A percentile compares a stretch with the other conserved stretches of the same genome.
phyloP scores from a whole-genome alignment of 305 asterid species.

The Fraxinus greggii region DNA sequence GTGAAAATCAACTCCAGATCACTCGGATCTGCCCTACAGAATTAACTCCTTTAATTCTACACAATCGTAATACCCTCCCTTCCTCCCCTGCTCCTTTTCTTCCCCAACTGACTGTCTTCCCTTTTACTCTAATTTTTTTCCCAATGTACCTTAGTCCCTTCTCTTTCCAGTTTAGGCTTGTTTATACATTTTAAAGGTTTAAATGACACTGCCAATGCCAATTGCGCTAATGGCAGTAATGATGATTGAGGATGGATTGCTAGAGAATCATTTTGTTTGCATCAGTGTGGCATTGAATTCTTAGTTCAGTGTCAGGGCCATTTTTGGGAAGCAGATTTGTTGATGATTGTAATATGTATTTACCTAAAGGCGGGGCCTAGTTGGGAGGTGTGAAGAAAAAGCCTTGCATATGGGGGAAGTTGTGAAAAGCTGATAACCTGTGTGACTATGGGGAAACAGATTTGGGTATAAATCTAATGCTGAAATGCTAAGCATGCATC shows the following conservation, averaged over 20 bases:
- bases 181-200: not conserved
- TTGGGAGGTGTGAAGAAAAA: not conserved
- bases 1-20: not conserved
- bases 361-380: not conserved
- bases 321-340: not conserved
- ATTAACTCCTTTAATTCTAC: not conserved
- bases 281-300: not conserved
- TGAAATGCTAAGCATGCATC: not conserved
- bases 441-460: not conserved
- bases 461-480: not conserved
- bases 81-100: not conserved
- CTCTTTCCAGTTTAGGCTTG: not conserved
- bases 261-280: not conserved
- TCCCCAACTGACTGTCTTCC: not conserved
- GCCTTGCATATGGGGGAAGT: not conserved
- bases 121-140: not conserved
- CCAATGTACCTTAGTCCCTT: not conserved
- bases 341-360: not conserved
- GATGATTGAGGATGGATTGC: not conserved
- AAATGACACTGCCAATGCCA: not conserved
- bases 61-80: not conserved
- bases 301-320: not conserved
- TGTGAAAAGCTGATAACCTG: not conserved
- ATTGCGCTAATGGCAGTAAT: not conserved
- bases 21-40: not conserved